phyloP scores from a whole-genome alignment of 164 flowering plant species.

The Vitis cinerea region DNA sequence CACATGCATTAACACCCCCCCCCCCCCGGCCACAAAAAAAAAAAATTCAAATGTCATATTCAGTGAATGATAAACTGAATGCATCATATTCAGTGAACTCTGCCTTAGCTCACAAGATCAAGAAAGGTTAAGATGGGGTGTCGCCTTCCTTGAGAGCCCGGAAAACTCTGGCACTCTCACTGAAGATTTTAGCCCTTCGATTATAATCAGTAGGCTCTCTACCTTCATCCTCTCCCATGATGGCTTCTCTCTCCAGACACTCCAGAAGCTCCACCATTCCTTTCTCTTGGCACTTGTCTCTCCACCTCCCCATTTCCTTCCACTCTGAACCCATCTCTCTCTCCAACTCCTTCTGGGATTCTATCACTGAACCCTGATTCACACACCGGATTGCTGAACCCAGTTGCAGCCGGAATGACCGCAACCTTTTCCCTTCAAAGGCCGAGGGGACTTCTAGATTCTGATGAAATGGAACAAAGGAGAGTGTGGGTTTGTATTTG shows the following conservation, averaged over 20 bases:
- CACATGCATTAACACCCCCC: no score
- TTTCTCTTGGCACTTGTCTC: slow-evolving; percentile 27
- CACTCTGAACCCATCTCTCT: slow-evolving; percentile 17
- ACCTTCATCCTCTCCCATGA: slow-evolving; percentile 64
- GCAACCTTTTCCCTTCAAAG: neutral
- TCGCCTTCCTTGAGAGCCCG: slow-evolving; percentile 42
- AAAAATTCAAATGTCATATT: no score
- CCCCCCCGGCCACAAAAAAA: no score
- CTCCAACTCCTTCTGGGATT: neutral
- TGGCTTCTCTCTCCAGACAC: slow-evolving; percentile 60
- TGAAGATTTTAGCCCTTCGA: slow-evolving; percentile 63
- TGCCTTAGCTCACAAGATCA: neutral
- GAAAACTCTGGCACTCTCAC: slow-evolving; percentile 59
- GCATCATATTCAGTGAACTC: neutral
- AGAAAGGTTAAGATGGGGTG: no score
- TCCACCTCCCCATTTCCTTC: slow-evolving; percentile 15
- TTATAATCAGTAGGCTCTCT: slow-evolving; percentile 59
- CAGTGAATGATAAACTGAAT: no score
- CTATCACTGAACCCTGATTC: slow-evolving; percentile 1
- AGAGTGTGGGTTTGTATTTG: neutral
- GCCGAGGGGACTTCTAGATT: neutral
- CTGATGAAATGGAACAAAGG: neutral
- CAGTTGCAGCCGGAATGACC: neutral
- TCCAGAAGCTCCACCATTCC: slow-evolving; percentile 51
- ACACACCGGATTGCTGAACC: neutral